phyloP scores from a whole-genome alignment of 805 yeast species.

The Zygotorulaspora sp. region DNA sequence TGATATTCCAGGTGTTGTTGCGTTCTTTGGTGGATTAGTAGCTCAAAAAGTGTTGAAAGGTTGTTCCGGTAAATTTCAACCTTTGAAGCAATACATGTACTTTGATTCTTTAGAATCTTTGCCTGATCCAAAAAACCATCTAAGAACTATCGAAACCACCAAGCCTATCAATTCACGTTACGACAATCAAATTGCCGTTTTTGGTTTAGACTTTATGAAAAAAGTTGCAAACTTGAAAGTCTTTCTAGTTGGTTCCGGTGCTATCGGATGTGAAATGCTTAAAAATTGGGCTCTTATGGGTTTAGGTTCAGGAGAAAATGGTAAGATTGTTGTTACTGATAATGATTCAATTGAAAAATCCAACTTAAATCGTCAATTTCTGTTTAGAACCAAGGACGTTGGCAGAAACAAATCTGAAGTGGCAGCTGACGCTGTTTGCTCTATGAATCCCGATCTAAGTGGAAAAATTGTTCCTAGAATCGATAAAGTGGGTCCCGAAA shows the following conservation, averaged over 20 bases:
- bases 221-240: constrained; percentile 70
- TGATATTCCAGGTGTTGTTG: constrained; percentile 84
- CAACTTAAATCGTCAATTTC: constrained; percentile 91
- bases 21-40: constrained; percentile 87
- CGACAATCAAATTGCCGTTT: constrained; percentile 93
- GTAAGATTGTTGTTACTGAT: constrained; percentile 82
- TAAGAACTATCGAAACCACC: constrained; percentile 67
- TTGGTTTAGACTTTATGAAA: constrained; percentile 75
- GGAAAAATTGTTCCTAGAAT: constrained; percentile 72
- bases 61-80: constrained; percentile 92
- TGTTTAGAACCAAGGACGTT: constrained; percentile 92
- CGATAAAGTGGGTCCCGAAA: constrained; percentile 92
- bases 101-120: constrained; percentile 91
- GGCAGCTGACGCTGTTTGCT: constrained; percentile 78
- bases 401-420: constrained; percentile 87
- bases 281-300: constrained; percentile 98
- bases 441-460: constrained; percentile 77
- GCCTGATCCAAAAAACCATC: constrained; percentile 54
- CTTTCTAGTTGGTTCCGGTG: constrained; percentile 95
- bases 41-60: constrained; percentile 97
- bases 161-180: constrained; percentile 77
- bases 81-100: constrained; percentile 85
- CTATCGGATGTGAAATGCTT: constrained; percentile 98
- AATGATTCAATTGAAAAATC: constrained; percentile 94
- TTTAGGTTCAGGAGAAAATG: constrained; percentile 84